Conservation (phyloP, 2,329 filamentous ascomycete genomes). For the Alternaria viburni region DNA sequence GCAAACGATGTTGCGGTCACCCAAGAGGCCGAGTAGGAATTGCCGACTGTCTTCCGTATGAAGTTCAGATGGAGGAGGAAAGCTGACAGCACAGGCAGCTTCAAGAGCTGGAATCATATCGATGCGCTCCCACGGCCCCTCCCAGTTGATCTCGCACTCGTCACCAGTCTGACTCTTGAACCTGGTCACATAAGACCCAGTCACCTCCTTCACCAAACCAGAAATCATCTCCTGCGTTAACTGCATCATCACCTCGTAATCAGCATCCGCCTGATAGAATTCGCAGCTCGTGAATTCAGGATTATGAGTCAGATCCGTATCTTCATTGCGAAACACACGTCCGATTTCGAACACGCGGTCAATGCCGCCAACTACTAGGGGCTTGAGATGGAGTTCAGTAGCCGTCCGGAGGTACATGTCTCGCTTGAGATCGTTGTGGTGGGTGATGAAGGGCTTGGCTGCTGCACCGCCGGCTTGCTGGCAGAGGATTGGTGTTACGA, state of each 20-base stretch:
- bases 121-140: conserved; percentile 87
- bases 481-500: conserved; percentile 96
- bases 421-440: conserved; percentile 95
- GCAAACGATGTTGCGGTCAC: conserved; percentile 91
- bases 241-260: conserved; percentile 83
- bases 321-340: conserved; percentile 93
- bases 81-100: conserved; percentile 88
- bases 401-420: conserved; percentile 94
- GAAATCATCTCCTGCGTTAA: conserved; percentile 93
- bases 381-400: conserved; percentile 96
- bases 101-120: conserved; percentile 97
- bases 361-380: conserved; percentile 90
- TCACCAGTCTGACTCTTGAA: conserved; percentile 89
- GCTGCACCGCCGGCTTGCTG: conserved; percentile 94
- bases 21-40: conserved; percentile 77
- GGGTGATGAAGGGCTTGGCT: conserved; percentile 90
- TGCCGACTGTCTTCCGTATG: conserved; percentile 88
- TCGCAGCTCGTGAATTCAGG: conserved; percentile 97
- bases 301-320: conserved; percentile 92
- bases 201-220: conserved; percentile 84
- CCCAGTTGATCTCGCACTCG: conserved; percentile 92
- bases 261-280: conserved; percentile 80
- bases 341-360: conserved; percentile 96
- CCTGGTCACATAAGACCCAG: conserved; percentile 81
- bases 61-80: conserved; percentile 85